Evolutionary conservation across 2,329 filamentous ascomycete species (phyloP), one percentile per base, ranked within the genome.

Genomic region (Aureobasidium lini): DNA sequence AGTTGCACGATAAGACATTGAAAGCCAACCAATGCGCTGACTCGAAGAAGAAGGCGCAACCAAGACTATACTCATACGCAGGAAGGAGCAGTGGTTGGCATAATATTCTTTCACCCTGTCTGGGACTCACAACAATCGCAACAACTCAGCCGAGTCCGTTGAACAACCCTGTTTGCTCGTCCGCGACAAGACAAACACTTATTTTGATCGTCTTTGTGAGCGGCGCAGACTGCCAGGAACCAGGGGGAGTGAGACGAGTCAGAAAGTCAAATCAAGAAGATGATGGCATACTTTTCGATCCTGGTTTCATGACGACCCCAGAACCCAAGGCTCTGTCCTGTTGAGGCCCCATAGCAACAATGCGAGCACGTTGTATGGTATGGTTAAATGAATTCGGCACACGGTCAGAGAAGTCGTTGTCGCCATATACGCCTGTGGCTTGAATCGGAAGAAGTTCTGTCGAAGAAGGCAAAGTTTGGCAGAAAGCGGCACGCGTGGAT

Each of bases 401-500:
- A 46, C 50, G 40, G 52, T 37, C 40, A 40, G 31, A 32, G 29
- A 28, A 56, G 40, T 56, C 52, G 52, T 56, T 56, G 40, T 46
- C 42, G 42, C 16, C 29, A 46, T 28, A 8, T 44, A 37, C 40
- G 52, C 31, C 40, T 46, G 39, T 56, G 52, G 52, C 52, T 56
- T 23, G 31, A 11, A 28, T 9, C 1, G 52, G 29, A 56, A 31
- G 40, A 36, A 46, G 52, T 16, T 16, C 29, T 46, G 31, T 37
- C 40, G 37, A 56, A 56, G 16, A 56, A 56, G 31, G 40, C 40
- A 44, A 43, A 54, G 39, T 54, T 54, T 54, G 50, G 46, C 46
- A 49, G 31, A 11, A n/a, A 34, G 37, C 50, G 50, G 37, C 28
- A 32, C 34, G 39, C 10, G 50, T 54, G 50, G 50, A 54, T 43